Percentiles rank a stretch among this genome's conserved stretches.
Evolutionary conservation across 805 yeast species (phyloP).

Genomic region (Torulaspora franciscae): DNA sequence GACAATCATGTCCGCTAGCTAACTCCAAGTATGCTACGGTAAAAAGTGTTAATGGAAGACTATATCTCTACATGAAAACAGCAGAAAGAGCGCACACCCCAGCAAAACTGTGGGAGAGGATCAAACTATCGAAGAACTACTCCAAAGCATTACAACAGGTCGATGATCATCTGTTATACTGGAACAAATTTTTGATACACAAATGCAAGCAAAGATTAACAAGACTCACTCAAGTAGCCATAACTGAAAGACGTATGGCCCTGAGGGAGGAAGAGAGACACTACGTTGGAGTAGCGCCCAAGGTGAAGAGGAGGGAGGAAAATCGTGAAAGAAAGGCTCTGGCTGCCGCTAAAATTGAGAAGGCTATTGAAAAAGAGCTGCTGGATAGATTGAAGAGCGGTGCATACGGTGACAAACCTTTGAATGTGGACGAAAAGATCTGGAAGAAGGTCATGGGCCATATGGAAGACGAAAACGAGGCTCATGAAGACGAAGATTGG

Average conservation of each 20-base stretch:
- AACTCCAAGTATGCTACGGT: slow-evolving; percentile 89
- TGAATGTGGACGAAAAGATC: slow-evolving; percentile 90
- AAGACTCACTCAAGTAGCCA: slow-evolving; percentile 89
- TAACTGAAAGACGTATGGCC: slow-evolving; percentile 90
- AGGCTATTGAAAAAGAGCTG: slow-evolving; percentile 92
- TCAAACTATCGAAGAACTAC: slow-evolving; percentile 84
- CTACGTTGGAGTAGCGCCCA: slow-evolving; percentile 86
- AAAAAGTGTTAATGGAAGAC: slow-evolving; percentile 69
- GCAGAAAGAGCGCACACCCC: slow-evolving; percentile 98
- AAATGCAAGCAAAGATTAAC: slow-evolving; percentile 96
- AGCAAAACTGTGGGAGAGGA: slow-evolving; percentile 89
- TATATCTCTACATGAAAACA: slow-evolving; percentile 90
- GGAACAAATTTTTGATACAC: slow-evolving; percentile 88
- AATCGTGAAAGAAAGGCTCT: slow-evolving; percentile 94
- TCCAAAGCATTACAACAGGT: slow-evolving; percentile 82
- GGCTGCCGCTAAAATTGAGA: slow-evolving; percentile 94
- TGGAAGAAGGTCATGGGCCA: slow-evolving; percentile 93
- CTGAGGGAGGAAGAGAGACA: slow-evolving; percentile 88
- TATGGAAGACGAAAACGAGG: slow-evolving; percentile 63
- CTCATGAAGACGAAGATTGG: slow-evolving; percentile 42
- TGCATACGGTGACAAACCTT: slow-evolving; percentile 96
- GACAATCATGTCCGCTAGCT: slow-evolving; percentile 95
- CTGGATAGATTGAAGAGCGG: slow-evolving; percentile 94
- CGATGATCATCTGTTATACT: slow-evolving; percentile 79
- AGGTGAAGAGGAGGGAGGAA: slow-evolving; percentile 90